Evolutionary conservation across 345 rosid genomes (phyloP).

Genomic region (Eutrema heterophyllum): DNA sequence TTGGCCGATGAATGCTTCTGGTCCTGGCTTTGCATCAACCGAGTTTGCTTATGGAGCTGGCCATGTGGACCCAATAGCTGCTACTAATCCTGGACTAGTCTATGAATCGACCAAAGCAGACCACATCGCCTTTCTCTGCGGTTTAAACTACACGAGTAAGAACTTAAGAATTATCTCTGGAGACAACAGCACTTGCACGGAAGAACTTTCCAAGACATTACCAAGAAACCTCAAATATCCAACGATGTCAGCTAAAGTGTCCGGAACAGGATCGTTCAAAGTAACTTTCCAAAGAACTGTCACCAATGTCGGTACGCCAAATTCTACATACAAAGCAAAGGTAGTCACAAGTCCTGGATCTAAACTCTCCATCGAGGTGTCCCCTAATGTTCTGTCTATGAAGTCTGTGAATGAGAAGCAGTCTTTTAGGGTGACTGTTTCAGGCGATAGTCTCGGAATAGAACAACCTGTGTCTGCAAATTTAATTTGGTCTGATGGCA

Average conservation of each 20-base stretch:
- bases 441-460: background rate
- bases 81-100: conserved; percentile 40
- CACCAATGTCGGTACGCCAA: conserved; percentile 45
- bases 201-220: background rate
- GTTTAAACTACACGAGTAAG: conserved; percentile 25
- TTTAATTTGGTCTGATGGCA: conserved; percentile 34
- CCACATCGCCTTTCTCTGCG: conserved; percentile 41
- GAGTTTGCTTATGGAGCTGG: conserved; percentile 59
- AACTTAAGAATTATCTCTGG: conserved; percentile 28
- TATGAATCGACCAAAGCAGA: conserved; percentile 33
- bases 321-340: conserved; percentile 40
- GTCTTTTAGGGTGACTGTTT: conserved; percentile 38
- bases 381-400: conserved; percentile 36
- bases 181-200: conserved; percentile 32
- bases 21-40: conserved; percentile 14
- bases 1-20: conserved; percentile 36
- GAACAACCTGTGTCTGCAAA: conserved; percentile 11
- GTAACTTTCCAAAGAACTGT: conserved; percentile 43
- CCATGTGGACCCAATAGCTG: conserved; percentile 45
- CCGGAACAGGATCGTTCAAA: conserved; percentile 1
- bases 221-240: conserved; percentile 49
- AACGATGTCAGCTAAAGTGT: conserved; percentile 26
- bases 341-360: background rate
- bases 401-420: conserved; percentile 33
- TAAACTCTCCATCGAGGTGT: conserved; percentile 26